Conservation (phyloP, 2,329 filamentous ascomycete species). For the Rhynchosporium graminicola region DNA sequence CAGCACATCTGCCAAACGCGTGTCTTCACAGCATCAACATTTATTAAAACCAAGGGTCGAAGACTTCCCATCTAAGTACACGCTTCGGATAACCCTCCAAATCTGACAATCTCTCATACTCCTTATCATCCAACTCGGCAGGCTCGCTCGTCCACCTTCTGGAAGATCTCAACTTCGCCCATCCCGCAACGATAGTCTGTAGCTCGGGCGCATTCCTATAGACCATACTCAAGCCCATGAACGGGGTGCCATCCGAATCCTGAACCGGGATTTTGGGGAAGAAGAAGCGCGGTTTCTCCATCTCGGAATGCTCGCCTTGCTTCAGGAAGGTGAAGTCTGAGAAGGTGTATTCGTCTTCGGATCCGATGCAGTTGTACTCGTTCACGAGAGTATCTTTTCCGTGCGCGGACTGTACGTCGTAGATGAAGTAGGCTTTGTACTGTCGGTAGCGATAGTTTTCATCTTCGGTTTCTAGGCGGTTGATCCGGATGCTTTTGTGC, state of each 20-base stretch:
- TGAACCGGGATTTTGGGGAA: not conserved
- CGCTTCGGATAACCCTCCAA: not conserved
- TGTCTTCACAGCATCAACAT: not conserved
- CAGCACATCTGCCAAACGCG: not conserved
- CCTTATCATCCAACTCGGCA: not conserved
- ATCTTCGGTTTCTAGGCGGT: not conserved
- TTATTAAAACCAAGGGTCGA: not conserved
- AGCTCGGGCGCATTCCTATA: not conserved
- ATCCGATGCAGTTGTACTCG: conserved; percentile 5
- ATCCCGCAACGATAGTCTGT: not conserved
- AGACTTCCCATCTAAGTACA: not conserved
- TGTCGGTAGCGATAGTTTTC: not conserved
- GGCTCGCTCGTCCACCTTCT: not conserved
- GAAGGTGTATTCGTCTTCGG: not conserved
- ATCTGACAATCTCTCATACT: conserved; percentile 4
- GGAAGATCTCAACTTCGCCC: conserved; percentile 2
- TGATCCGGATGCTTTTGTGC: not conserved
- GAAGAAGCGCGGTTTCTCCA: conserved; percentile 11
- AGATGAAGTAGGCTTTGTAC: conserved; percentile 7
- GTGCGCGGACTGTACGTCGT: not conserved
- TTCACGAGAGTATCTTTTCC: not conserved
- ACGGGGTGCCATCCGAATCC: not conserved
- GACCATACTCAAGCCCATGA: conserved; percentile 2
- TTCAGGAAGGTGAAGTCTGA: conserved; percentile 10
- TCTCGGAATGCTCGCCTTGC: not conserved